These are phyloP conservation scores for Coemansia sp. DNA, from an alignment of 192 early-diverging fungal species.

Conservation along the genomic window DNA sequence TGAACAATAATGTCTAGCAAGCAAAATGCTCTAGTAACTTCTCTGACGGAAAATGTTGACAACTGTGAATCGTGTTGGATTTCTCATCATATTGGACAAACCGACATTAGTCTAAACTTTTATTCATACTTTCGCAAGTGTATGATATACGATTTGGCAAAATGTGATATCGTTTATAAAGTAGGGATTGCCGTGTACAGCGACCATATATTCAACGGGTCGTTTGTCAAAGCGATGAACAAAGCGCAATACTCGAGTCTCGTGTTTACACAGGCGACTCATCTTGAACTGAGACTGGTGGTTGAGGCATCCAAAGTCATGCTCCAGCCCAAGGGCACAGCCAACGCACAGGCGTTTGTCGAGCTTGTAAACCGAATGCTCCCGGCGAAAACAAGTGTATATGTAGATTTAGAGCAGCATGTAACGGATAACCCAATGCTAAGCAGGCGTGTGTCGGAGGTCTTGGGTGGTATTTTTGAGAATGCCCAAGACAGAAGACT, in stretches of 20 bases:
- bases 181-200: not conserved
- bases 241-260: not conserved
- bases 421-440: not conserved
- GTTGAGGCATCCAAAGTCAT: not conserved
- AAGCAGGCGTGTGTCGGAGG: not conserved
- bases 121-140: not conserved
- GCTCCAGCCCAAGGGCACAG: not conserved
- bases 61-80: not conserved
- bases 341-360: not conserved
- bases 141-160: not conserved
- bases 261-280: not conserved
- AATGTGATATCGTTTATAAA: not conserved
- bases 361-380: not conserved
- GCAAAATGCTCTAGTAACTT: too few relatives aligned
- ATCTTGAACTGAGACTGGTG: not conserved
- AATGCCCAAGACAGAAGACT: not conserved
- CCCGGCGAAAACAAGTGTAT: not conserved
- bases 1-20: too few relatives aligned
- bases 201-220: not conserved
- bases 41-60: too few relatives aligned
- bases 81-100: not conserved
- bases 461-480: not conserved
- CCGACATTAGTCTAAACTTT: not conserved
- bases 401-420: not conserved
- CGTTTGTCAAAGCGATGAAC: not conserved